Evolutionary conservation across 768 basidiomycete genomes (phyloP).

Genomic region (Hygrophoropsis aurantiaca): DNA sequence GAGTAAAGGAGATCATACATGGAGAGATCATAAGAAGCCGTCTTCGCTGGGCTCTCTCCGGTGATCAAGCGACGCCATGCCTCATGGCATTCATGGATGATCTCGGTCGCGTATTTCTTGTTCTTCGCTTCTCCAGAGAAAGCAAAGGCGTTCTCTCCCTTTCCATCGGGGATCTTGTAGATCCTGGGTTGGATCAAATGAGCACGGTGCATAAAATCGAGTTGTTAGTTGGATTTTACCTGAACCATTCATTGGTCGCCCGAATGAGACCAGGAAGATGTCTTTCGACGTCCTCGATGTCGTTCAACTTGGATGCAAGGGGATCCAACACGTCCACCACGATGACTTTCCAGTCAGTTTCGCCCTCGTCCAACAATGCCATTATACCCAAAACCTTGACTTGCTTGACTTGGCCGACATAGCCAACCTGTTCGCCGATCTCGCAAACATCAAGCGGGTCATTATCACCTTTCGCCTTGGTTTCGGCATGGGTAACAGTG

Average conservation of each 20-base stretch:
- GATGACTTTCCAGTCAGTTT: constrained; percentile 99
- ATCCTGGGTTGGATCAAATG: constrained; percentile 57
- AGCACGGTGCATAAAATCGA: background rate
- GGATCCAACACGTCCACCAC: constrained; percentile 97
- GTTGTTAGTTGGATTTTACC: constrained; percentile 40
- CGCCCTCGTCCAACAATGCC: constrained; percentile 98
- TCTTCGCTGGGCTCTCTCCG: constrained; percentile 77
- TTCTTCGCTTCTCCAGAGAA: constrained; percentile 99
- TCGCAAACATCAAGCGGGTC: constrained; percentile 99
- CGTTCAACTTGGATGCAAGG: constrained; percentile 93
- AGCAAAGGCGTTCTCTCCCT: constrained; percentile 97
- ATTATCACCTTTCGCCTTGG: constrained; percentile 98
- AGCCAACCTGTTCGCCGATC: constrained; percentile 98
- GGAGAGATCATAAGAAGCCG: constrained; percentile 69
- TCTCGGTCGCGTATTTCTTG: constrained; percentile 99
- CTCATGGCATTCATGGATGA: constrained; percentile 98
- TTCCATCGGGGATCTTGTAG: constrained; percentile 95
- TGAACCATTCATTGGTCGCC: constrained; percentile 99
- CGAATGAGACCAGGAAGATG: constrained; percentile 96
- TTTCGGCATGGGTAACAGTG: constrained; percentile 81
- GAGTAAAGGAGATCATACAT: constrained; percentile 58
- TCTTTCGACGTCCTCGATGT: constrained; percentile 98
- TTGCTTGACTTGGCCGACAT: constrained; percentile 96
- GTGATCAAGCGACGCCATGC: constrained; percentile 93
- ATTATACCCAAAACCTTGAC: constrained; percentile 99